A percentile compares a stretch with the other conserved stretches of the same genome.
These are phyloP conservation scores for Sphagnum magellanicum DNA, from an alignment of 228 moss, liverwort and hornwort species.

Conservation along the genomic window DNA sequence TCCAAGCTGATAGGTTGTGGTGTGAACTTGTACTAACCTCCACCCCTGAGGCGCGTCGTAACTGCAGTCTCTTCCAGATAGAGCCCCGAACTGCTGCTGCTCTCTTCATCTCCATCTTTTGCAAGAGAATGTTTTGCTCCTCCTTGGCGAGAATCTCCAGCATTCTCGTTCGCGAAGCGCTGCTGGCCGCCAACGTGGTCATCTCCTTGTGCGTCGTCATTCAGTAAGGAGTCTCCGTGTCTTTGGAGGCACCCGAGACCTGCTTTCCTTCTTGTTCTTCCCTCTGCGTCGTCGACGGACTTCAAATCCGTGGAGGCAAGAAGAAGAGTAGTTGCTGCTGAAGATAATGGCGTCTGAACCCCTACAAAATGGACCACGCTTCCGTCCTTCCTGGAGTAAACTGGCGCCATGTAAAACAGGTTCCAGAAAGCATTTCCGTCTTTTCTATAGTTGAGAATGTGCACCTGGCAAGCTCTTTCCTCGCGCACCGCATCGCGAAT, in stretches of 20 bases:
- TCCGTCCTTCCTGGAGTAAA: constrained; percentile 48
- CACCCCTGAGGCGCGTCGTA: constrained; percentile 12
- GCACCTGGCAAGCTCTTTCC: constrained; percentile 61
- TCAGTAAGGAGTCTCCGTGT: neutral
- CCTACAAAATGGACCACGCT: constrained; percentile 66
- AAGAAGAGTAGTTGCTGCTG: neutral
- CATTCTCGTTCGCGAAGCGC: neutral
- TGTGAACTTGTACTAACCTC: constrained; percentile 24
- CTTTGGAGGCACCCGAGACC: too few relatives aligned
- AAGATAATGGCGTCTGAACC: constrained; percentile 60
- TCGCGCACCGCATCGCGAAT: constrained; percentile 73
- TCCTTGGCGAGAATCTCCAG: neutral
- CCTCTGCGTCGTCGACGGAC: constrained; percentile 5
- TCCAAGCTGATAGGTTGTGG: too few relatives aligned
- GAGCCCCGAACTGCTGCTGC: neutral
- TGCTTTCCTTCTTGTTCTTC: too few relatives aligned
- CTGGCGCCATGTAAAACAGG: constrained; percentile 61
- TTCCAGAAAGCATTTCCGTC: constrained; percentile 68
- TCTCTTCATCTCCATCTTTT: neutral
- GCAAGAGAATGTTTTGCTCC: neutral
- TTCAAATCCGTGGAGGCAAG: too few relatives aligned
- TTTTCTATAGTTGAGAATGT: constrained; percentile 76
- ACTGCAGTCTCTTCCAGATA: constrained; percentile 6
- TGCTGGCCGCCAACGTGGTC: neutral
- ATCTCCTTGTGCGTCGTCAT: neutral